Conservation (phyloP, 139 green algal species). For the Picochlorum sp. region DNA sequence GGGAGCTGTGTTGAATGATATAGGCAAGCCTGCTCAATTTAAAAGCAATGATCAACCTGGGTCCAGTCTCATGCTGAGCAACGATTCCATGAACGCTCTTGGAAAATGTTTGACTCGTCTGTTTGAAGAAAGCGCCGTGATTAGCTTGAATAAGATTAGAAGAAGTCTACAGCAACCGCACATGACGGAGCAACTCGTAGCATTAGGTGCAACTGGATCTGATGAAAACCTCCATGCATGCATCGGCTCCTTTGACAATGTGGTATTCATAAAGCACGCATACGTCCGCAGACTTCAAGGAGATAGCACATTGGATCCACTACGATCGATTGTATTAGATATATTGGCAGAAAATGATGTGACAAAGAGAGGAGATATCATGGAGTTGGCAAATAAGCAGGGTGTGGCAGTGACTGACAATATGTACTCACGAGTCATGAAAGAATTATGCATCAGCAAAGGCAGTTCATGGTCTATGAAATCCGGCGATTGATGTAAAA, state of each 20-base stretch:
- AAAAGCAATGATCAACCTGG: not conserved
- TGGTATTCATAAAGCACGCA: constrained; percentile 12
- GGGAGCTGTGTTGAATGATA: not conserved
- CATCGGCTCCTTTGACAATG: constrained; percentile 4
- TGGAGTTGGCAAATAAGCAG: constrained; percentile 26
- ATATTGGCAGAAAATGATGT: constrained; percentile 26
- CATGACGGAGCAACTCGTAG: constrained; percentile 3
- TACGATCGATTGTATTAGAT: constrained; percentile 23
- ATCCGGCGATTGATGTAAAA: not conserved
- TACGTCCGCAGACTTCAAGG: constrained; percentile 17
- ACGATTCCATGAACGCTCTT: not conserved
- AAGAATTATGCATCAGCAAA: constrained; percentile 31
- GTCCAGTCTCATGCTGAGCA: not conserved
- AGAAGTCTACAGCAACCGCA: not conserved
- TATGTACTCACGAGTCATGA: constrained; percentile 33
- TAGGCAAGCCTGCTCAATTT: constrained; percentile 3
- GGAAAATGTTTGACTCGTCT: constrained; percentile 7
- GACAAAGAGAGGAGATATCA: constrained; percentile 31
- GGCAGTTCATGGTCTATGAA: constrained; percentile 37
- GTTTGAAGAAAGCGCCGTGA: constrained; percentile 9
- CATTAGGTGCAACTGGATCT: not conserved
- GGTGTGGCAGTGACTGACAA: constrained; percentile 21
- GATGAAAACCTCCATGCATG: constrained; percentile 19
- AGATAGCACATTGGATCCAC: constrained; percentile 19
- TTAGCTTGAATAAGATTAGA: constrained; percentile 20